Conservation (phyloP, 176 grass and related monocot genomes). For the Oryza coarctata region DNA sequence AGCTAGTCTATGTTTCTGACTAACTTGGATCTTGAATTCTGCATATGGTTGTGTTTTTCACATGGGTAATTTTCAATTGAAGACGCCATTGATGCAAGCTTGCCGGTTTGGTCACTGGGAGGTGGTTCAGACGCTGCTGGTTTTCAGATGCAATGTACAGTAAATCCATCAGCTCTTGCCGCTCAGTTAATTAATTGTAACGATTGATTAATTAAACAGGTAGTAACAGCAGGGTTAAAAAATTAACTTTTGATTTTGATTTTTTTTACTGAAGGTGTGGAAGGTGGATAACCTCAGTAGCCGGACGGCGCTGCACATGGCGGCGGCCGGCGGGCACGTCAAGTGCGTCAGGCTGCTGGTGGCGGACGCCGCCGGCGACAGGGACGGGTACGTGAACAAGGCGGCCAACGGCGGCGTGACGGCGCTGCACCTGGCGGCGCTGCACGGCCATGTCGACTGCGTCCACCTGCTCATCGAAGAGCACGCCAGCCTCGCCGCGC, state of each 20-base stretch:
- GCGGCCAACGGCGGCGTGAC: conserved; percentile 59
- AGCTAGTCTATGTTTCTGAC: not conserved
- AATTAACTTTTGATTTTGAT: not conserved
- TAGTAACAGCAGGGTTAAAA: not conserved
- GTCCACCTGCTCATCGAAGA: conserved; percentile 86
- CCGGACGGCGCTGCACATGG: conserved; percentile 76
- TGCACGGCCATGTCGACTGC: conserved; percentile 68
- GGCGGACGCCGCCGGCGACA: conserved; percentile 35
- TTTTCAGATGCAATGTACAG: conserved; percentile 72
- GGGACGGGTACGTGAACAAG: conserved; percentile 60
- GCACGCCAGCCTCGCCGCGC: conserved; percentile 43
- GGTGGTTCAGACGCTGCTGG: conserved; percentile 69
- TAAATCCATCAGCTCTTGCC: not conserved
- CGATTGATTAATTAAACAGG: not conserved
- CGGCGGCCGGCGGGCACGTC: conserved; percentile 67
- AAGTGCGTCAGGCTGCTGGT: conserved; percentile 69
- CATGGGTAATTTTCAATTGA: not conserved
- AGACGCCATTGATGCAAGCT: conserved; percentile 93
- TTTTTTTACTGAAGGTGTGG: conserved; percentile 44
- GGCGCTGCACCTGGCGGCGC: conserved; percentile 79
- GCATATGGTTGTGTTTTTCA: not conserved
- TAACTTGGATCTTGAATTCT: not conserved
- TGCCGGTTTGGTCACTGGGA: conserved; percentile 81
- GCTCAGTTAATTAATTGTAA: not conserved
- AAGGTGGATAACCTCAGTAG: conserved; percentile 52